phyloP scores from a whole-genome alignment of 2,329 filamentous ascomycete genomes.

The Alternaria burnsii region DNA sequence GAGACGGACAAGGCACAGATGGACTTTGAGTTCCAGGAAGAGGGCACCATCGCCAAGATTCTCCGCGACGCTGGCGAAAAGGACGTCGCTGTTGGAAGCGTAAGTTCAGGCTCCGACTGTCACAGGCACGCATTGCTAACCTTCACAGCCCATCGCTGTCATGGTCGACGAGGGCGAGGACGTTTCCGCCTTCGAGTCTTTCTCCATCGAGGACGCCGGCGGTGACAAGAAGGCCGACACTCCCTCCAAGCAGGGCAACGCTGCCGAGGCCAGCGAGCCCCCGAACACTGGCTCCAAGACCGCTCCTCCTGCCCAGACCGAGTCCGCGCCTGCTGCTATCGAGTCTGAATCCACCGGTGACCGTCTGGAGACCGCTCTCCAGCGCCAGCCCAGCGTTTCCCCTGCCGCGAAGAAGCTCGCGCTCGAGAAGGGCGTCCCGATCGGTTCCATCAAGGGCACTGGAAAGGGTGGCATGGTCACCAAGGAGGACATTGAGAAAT shows the following conservation, averaged over 20 bases:
- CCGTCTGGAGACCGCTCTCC: constrained; percentile 81
- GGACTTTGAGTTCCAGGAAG: constrained; percentile 99
- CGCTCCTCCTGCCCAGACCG: constrained; percentile 59
- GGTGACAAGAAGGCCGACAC: constrained; percentile 75
- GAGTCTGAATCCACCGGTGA: constrained; percentile 78
- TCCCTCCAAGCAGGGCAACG: constrained; percentile 69
- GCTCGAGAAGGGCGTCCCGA: constrained; percentile 80
- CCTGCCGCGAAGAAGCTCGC: constrained; percentile 82
- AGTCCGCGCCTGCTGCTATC: constrained; percentile 66
- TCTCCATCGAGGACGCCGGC: constrained; percentile 88
- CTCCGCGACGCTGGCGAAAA: constrained; percentile 92
- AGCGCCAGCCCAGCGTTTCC: constrained; percentile 78
- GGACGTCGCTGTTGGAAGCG: constrained; percentile 91
- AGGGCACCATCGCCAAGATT: constrained; percentile 93
- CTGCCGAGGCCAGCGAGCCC: constrained; percentile 69
- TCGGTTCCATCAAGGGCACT: constrained; percentile 83
- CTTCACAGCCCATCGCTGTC: constrained; percentile 85
- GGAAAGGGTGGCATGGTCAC: constrained; percentile 88
- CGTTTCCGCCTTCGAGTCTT: constrained; percentile 85
- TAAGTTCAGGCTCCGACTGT: constrained; percentile 57
- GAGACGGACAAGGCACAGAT: constrained; percentile 99
- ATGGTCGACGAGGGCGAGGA: constrained; percentile 92
- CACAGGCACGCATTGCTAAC: constrained; percentile 31
- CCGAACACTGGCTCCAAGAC: constrained; percentile 66
- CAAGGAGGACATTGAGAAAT: constrained; percentile 92